Evolutionary conservation across 2,329 filamentous ascomycete species (phyloP).

Genomic region (Fusarium coffeatum): DNA sequence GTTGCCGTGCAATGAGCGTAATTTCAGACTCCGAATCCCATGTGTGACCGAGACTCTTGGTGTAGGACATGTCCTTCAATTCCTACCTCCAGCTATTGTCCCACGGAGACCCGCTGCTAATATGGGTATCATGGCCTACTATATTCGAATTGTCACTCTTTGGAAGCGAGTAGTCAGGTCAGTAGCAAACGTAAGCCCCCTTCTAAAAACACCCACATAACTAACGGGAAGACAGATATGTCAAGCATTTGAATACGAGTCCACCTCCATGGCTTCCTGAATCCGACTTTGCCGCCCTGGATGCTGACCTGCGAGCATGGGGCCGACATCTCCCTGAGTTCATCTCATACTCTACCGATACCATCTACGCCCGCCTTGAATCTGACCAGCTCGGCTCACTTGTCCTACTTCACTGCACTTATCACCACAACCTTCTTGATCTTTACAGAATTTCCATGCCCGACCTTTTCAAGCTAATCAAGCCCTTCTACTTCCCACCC

Average conservation of each 20-base stretch:
- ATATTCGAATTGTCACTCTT: conserved; percentile 55
- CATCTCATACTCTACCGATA: conserved; percentile 57
- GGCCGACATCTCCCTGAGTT: conserved; percentile 57
- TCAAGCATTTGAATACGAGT: conserved; percentile 55
- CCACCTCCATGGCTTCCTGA: conserved; percentile 57
- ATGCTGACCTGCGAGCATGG: conserved; percentile 56
- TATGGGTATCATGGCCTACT: conserved; percentile 59
- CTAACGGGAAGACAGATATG: conserved; percentile 50
- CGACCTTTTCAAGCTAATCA: conserved; percentile 57
- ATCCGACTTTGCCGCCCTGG: conserved; percentile 56
- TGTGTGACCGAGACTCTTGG: conserved; percentile 56
- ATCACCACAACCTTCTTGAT: conserved; percentile 59
- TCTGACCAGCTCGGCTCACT: conserved; percentile 60
- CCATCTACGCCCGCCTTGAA: conserved; percentile 60
- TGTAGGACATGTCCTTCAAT: conserved; percentile 56
- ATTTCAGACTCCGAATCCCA: conserved; percentile 56
- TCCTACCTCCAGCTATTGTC: conserved; percentile 54
- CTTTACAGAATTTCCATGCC: conserved; percentile 61
- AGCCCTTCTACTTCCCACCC: conserved; percentile 54
- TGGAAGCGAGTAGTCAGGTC: conserved; percentile 56
- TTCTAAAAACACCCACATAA: neutral
- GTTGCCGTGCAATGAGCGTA: conserved; percentile 55
- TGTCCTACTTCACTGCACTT: conserved; percentile 59
- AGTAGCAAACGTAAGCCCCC: conserved; percentile 25
- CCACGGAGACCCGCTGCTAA: conserved; percentile 55